These are phyloP conservation scores for Candida ortonii DNA, from an alignment of 805 yeast species.

Conservation along the genomic window DNA sequence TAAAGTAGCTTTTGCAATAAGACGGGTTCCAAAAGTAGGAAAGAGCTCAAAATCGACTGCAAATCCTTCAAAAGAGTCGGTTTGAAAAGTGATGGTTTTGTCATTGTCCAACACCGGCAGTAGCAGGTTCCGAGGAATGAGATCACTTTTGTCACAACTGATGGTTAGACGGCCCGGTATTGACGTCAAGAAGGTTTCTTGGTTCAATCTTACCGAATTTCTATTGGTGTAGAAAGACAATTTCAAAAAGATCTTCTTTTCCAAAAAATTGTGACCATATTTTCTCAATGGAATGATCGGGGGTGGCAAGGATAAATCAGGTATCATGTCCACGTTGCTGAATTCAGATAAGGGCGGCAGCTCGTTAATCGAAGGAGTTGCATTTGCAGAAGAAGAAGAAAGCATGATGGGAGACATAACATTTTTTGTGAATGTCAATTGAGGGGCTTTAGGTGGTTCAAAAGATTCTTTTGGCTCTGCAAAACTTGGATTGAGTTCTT, in stretches of 20 bases:
- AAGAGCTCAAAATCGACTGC: constrained; percentile 83
- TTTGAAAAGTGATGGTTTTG: constrained; percentile 72
- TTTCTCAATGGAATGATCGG: constrained; percentile 91
- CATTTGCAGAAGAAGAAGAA: constrained; percentile 7
- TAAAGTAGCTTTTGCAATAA: constrained; percentile 86
- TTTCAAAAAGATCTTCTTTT: constrained; percentile 82
- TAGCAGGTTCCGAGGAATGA: constrained; percentile 82
- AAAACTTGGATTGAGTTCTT: neutral
- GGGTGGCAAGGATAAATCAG: constrained; percentile 90
- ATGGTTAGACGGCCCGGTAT: constrained; percentile 83
- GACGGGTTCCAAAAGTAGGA: constrained; percentile 91
- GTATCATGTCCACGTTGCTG: constrained; percentile 67
- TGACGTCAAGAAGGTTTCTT: constrained; percentile 42
- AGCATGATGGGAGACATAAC: constrained; percentile 10
- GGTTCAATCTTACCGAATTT: constrained; percentile 42
- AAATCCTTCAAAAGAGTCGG: constrained; percentile 71
- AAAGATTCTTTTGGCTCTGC: neutral
- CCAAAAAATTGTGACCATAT: constrained; percentile 94
- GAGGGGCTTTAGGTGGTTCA: constrained; percentile 20
- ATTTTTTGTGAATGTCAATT: constrained; percentile 11
- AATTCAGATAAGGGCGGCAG: constrained; percentile 17
- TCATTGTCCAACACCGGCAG: constrained; percentile 72
- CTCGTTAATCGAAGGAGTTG: constrained; percentile 8
- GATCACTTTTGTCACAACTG: constrained; percentile 70
- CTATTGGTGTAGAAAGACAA: constrained; percentile 56